phyloP scores from a whole-genome alignment of 2,329 filamentous ascomycete genomes.

The Neobulgaria alba region DNA sequence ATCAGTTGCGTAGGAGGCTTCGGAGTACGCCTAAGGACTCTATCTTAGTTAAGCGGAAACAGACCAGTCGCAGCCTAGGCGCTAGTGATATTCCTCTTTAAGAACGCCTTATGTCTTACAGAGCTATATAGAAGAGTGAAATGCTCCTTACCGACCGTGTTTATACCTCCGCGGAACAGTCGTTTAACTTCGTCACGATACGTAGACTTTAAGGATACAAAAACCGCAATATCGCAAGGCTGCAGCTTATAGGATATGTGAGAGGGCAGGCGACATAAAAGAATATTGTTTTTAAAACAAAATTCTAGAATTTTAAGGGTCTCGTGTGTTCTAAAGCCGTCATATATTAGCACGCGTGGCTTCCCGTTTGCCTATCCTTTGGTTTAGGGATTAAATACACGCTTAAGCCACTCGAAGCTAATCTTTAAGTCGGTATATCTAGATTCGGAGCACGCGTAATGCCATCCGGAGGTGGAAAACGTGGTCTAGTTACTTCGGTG shows the following conservation, averaged over 20 bases:
- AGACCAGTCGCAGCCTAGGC: slow-evolving; percentile 18
- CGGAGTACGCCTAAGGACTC: slow-evolving; percentile 8
- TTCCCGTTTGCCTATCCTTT: slow-evolving; percentile 25
- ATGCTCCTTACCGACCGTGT: slow-evolving; percentile 19
- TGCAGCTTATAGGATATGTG: too few relatives aligned
- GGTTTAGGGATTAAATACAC: slow-evolving; percentile 30
- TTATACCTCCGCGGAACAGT: slow-evolving; percentile 18
- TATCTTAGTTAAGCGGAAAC: slow-evolving; percentile 10
- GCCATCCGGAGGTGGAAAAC: slow-evolving; percentile 24
- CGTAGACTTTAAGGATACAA: slow-evolving; percentile 18
- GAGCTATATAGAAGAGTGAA: slow-evolving; percentile 17
- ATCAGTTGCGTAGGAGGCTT: slow-evolving; percentile 4
- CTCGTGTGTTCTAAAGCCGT: slow-evolving; percentile 31
- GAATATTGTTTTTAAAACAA: too few relatives aligned
- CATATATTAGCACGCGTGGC: slow-evolving; percentile 27
- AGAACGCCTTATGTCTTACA: slow-evolving; percentile 12
- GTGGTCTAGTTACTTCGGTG: slow-evolving; percentile 24
- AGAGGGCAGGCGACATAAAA: too few relatives aligned
- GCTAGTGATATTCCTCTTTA: slow-evolving; percentile 25
- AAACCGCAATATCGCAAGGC: slow-evolving; percentile 21
- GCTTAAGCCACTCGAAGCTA: slow-evolving; percentile 30
- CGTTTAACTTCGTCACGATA: slow-evolving; percentile 22
- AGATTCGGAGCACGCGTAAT: slow-evolving; percentile 21
- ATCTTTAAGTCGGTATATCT: slow-evolving; percentile 28
- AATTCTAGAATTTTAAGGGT: slow-evolving; percentile 26